Conservation (phyloP, 2,329 filamentous ascomycete genomes). For the Aureobasidium sp. region DNA sequence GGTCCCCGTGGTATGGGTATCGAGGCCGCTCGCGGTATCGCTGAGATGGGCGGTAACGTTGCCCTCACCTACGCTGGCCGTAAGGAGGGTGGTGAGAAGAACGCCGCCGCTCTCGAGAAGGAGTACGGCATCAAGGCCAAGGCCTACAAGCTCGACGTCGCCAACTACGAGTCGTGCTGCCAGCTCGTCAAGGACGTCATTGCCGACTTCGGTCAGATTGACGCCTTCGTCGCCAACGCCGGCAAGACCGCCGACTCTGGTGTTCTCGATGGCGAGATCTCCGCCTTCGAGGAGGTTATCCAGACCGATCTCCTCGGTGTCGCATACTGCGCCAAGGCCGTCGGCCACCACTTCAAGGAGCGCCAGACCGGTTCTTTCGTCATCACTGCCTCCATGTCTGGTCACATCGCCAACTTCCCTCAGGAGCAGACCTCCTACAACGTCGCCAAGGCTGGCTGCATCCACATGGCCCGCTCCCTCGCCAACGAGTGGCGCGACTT, state of each 20-base stretch:
- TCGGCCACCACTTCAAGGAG: constrained; percentile 70
- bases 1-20: constrained; percentile 63
- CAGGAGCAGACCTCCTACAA: constrained; percentile 61
- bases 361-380: constrained; percentile 57
- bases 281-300: constrained; percentile 71
- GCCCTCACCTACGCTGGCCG: constrained; percentile 62
- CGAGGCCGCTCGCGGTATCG: constrained; percentile 58
- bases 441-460: constrained; percentile 59
- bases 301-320: constrained; percentile 80
- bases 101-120: constrained; percentile 54
- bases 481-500: constrained; percentile 66
- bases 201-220: constrained; percentile 63
- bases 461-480: constrained; percentile 56
- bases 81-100: constrained; percentile 56
- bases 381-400: constrained; percentile 69
- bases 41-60: constrained; percentile 57
- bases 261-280: constrained; percentile 61
- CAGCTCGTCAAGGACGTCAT: constrained; percentile 53
- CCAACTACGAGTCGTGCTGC: constrained; percentile 50
- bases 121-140: constrained; percentile 59
- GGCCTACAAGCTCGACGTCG: constrained; percentile 60
- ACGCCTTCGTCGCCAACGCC: constrained; percentile 63
- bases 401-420: constrained; percentile 76
- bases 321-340: constrained; percentile 80
- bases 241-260: constrained; percentile 63